Base-by-base conservation (phyloP, 768 basidiomycete species). In the Rhizopogon roseolus region DNA sequence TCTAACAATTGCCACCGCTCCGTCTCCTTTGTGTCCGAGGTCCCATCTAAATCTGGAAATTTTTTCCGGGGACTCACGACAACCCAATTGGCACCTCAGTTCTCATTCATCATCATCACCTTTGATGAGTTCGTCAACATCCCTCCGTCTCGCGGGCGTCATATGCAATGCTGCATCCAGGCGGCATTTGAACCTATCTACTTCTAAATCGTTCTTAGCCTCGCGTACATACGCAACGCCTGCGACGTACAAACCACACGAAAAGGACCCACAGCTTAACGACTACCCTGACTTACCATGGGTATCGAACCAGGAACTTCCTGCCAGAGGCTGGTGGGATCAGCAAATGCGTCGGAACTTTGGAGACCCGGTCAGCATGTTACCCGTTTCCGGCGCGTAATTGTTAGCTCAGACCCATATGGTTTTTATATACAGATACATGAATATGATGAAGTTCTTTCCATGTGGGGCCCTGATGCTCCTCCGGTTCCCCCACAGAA, bases 401-500 rank as follows among this genome's bases (percentile, higher is more conserved):
- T 54, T 59, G 9, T 36, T 16, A 57, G 49, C 54, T 58, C 56
- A 58, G 45, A 64, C 43, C 1, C 62, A 52, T 48, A 53, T 39
- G 56, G 11, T 36, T 36, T 32, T 25, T 41, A 22, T 38, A 38
- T 29, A 42, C 62, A 93, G 91, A 69, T 91, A 32, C 90, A 89
- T 55, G 89, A 91, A 68, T 76, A 81, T 63, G 89, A 92, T 49
- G 91, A 93, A 62, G 73, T 88, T 22, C 69, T 86, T 53, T 90
- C 87, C 37, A 90, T 93, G 87, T 93, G 89, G 89, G 89, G 90
- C 25, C 90, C 90, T 19, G 91, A 93, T 62, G 73, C 81, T 28
- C 80, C 90, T 39, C 76, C 77, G 19, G 72, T 89, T 11, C 70
- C 76, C 11, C 84, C 88, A 25, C 67, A 76, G 6, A 76, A 66